These are phyloP conservation scores for Capsella rubella DNA, from an alignment of 441 rosid species.

Conservation along the genomic window DNA sequence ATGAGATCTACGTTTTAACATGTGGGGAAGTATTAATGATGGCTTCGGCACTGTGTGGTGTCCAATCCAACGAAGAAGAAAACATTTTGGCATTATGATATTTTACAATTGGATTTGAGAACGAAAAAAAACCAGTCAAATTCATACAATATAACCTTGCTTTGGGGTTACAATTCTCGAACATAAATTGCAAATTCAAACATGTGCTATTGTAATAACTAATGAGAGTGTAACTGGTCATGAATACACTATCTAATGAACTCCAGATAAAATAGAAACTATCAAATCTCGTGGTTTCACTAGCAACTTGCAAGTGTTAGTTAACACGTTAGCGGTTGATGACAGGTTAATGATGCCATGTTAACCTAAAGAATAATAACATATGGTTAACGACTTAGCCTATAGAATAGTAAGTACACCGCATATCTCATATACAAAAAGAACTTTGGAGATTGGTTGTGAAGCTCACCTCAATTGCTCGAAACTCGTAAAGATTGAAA, in stretches of 20 bases:
- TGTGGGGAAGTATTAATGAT: not conserved
- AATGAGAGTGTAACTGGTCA: not conserved
- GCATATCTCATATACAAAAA: not conserved
- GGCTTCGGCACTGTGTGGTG: not conserved
- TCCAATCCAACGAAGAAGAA: too few species aligned
- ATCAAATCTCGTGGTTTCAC: not conserved
- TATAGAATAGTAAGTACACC: not conserved
- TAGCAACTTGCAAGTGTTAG: not conserved
- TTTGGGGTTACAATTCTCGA: not conserved
- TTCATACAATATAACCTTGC: not conserved
- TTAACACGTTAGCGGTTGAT: not conserved
- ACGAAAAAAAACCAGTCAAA: not conserved
- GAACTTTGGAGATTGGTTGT: not conserved
- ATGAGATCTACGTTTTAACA: not conserved
- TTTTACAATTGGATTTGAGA: not conserved
- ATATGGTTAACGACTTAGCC: not conserved
- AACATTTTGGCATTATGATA: too few species aligned
- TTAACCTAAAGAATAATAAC: not conserved
- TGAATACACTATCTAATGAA: too few species aligned
- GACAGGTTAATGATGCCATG: not conserved
- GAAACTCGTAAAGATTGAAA: constrained; percentile 16
- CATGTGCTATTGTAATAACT: too few species aligned
- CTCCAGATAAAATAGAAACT: not conserved
- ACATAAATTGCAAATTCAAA: not conserved
- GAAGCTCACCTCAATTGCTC: not conserved